Evolutionary conservation across 108 stramenopile species (phyloP).

Genomic region (Cyclotella baltica): DNA sequence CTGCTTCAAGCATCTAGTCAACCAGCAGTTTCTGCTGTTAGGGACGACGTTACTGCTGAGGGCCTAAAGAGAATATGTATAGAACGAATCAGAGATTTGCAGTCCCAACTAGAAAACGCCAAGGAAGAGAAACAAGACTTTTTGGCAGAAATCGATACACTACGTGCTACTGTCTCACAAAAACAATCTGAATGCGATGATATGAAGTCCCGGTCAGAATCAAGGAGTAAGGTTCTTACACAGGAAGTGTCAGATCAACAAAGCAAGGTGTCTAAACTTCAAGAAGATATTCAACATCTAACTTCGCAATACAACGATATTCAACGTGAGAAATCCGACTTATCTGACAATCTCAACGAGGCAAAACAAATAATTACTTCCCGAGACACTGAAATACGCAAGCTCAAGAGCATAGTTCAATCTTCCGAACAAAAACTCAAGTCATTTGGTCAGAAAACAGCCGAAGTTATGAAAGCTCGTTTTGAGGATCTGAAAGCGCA

Average conservation of each 20-base stretch:
- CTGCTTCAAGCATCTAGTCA: not conserved
- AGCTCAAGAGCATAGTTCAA: constrained; percentile 13
- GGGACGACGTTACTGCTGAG: constrained; percentile 8
- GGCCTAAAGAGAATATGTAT: constrained; percentile 16
- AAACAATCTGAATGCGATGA: constrained; percentile 15
- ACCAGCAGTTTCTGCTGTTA: not conserved
- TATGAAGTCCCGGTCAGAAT: constrained; percentile 26
- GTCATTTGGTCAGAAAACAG: constrained; percentile 28
- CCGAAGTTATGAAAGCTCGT: constrained; percentile 43
- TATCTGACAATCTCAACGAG: constrained; percentile 9
- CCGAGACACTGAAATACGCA: constrained; percentile 30
- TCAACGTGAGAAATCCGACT: not conserved
- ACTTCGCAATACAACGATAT: not conserved
- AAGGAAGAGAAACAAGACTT: not conserved
- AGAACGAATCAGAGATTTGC: constrained; percentile 30
- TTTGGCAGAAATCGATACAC: constrained; percentile 6
- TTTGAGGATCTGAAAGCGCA: constrained; percentile 30
- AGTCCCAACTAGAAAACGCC: constrained; percentile 13
- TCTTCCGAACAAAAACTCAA: constrained; percentile 29
- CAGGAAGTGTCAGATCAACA: constrained; percentile 16
- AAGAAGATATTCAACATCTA: constrained; percentile 15
- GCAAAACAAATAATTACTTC: not conserved
- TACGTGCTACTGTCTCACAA: constrained; percentile 4
- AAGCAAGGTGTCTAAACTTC: constrained; percentile 8
- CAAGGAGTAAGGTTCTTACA: constrained; percentile 12